phyloP scores from a whole-genome alignment of 257 asterid species.

The Solanum raphanifolium region DNA sequence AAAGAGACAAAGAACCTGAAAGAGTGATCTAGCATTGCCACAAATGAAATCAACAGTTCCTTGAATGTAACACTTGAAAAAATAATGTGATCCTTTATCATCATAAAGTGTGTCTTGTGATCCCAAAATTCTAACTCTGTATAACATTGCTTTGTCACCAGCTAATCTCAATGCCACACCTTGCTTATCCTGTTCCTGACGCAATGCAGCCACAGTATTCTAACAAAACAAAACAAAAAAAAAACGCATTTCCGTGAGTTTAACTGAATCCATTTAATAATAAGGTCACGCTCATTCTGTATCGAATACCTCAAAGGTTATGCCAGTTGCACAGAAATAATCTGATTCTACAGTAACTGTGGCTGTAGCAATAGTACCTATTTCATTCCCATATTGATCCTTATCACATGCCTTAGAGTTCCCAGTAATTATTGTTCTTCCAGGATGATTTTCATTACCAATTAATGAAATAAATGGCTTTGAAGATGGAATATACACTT shows the following conservation, averaged over 20 bases:
- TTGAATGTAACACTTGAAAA: slow-evolving; percentile 47
- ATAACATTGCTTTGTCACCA: slow-evolving; percentile 59
- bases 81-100: slow-evolving; percentile 50
- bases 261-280: too few relatives aligned
- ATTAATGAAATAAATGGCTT: slow-evolving; percentile 67
- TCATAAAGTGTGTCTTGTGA: slow-evolving; percentile 78
- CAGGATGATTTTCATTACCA: slow-evolving; percentile 27
- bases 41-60: slow-evolving; percentile 76
- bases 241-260: too few relatives aligned
- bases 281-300: not conserved
- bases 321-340: slow-evolving; percentile 60
- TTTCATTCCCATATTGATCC: slow-evolving; percentile 12
- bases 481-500: slow-evolving; percentile 47
- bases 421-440: slow-evolving; percentile 50
- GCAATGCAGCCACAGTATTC: slow-evolving; percentile 40
- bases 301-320: slow-evolving; percentile 58
- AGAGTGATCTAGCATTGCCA: slow-evolving; percentile 66
- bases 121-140: slow-evolving; percentile 57
- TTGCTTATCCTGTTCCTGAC: slow-evolving; percentile 40
- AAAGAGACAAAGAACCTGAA: slow-evolving; percentile 23
- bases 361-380: slow-evolving; percentile 68
- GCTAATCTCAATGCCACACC: slow-evolving; percentile 69
- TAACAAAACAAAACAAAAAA: slow-evolving; percentile 1
- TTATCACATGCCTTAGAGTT: slow-evolving; percentile 61
- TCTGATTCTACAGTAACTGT: slow-evolving; percentile 58